Base-by-base conservation (phyloP, 2,329 filamentous ascomycete species). In the Xylaria sp. region DNA sequence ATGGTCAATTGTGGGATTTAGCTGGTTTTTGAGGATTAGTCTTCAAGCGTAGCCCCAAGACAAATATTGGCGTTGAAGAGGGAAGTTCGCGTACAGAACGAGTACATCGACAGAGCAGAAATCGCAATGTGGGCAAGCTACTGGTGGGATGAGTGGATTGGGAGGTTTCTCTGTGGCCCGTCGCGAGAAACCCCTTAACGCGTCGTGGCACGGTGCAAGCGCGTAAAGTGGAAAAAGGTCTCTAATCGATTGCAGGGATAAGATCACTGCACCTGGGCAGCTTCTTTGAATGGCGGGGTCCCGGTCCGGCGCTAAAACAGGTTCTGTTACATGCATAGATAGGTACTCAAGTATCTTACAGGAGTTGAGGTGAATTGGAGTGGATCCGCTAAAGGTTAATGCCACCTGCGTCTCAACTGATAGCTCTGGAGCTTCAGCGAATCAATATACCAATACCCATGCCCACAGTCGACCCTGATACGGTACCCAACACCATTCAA, bases 1-100 rank as follows among this genome's bases (percentile, higher is more conserved):
- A 91, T 91, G 65, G 69, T 82, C 76, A 66, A 60, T 44, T 64
- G 18, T 63, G 48, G 25, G 25, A 65, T 18, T 23, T 28, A 41
- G 48, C 7, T 50, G 8, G 54, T 63, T 57, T 41, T 23, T n/a
- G 44, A 59, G 31, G 18, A 52, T 9, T 18, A 10, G 25, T 31
- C 9, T 46, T 28, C 51, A 23, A 61, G 6, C 48, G 23, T 51
- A 31, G 56, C 39, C 6, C 44, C 34, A 41, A 3, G 34, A 63
- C 12, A 13, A 28, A 39, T 2, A 34, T 55, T 52, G 62, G 23
- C 48, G 55, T 57, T 41, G 23, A 66, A 25, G 41, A 69, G 25
- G 7, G 20, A 60, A 55, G 58, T 61, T 20, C 44, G 13, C 9
- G 50, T 61, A 28, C 25, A n/a, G 44, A 25, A 46, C 56, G 41